Conservation (phyloP, 768 basidiomycete species). For the Phlebiopsis gigantea region DNA sequence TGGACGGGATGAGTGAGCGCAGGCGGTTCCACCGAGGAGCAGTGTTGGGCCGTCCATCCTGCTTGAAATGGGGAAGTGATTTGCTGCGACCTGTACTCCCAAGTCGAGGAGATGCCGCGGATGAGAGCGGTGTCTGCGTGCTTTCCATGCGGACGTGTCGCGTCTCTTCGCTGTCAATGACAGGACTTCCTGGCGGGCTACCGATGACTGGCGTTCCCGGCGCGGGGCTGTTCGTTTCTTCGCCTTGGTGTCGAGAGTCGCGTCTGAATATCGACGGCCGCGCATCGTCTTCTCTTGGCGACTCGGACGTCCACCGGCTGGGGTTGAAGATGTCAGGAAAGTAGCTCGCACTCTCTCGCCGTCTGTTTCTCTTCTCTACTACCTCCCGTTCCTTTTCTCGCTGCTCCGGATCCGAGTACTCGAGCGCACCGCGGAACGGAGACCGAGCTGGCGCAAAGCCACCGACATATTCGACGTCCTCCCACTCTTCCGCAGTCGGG, state of each 20-base stretch:
- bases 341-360: conserved; percentile 36
- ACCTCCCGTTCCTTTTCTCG: conserved; percentile 34
- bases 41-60: conserved; percentile 12
- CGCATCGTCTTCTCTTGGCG: conserved; percentile 16
- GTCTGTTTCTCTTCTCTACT: conserved; percentile 51
- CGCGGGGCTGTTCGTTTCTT: neutral
- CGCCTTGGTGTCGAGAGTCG: neutral
- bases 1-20: conserved; percentile 58
- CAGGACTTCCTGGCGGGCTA: neutral
- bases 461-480: conserved; percentile 29
- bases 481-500: conserved; percentile 27
- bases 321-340: conserved; percentile 51
- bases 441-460: conserved; percentile 33
- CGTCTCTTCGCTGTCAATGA: neutral
- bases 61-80: conserved; percentile 12
- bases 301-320: conserved; percentile 38
- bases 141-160: neutral
- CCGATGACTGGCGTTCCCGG: neutral
- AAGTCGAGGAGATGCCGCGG: neutral
- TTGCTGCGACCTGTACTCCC: neutral
- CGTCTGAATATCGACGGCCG: neutral
- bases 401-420: conserved; percentile 33
- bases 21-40: conserved; percentile 57
- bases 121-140: neutral
- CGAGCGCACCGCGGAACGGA: conserved; percentile 61